Evolutionary conservation across 192 early-diverging fungal species (phyloP), one percentile per base, ranked within the genome.

Genomic region (Entrophospora sp.): DNA sequence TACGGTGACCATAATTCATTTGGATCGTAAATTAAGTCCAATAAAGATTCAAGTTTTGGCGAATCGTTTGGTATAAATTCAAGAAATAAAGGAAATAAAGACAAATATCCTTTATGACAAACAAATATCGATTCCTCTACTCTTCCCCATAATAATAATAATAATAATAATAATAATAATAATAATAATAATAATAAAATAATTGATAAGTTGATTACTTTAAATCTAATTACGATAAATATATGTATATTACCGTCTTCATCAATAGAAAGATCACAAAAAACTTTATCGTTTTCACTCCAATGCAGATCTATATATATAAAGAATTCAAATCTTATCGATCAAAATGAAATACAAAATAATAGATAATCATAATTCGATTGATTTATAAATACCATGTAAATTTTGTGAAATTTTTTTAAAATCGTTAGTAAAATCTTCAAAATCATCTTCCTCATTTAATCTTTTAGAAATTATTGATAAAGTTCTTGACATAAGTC

Each of bases 1-100:
- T 79, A 83, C 28, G 81, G 81, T 4, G 92, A 83, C 95, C 95
- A 97, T 38, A 97, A 77, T 53, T 90, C 83, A 0, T 82, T 69
- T 1, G 86, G 84, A 52, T 92, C 82, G 42, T 82, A 69, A 55
- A 97, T 87, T 63, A 94, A 72, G 35, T 93, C 87, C 34, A 95
- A 73, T 16, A 92, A 74, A 40, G 84, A 74, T 0, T 80, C 87
- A 8, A 95, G 61, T 49, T 88, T 86, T 9, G 81, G 76, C 13
- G 88, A 89, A 38, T 87, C 81, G 0, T 78, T 61, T 10, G 85
- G 81, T 5, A 97, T 57, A 2, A 95, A 71, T 1, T 88, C 88
- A 30, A 94, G 79, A 9, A 87, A 61, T 71, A 91, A 74, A 1
- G 95, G 95, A 63, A 94, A 88, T 25, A 97, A 72, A n/a, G 83